Base-by-base conservation (phyloP, 2,329 filamentous ascomycete genomes). In the Claviceps cyperi region DNA sequence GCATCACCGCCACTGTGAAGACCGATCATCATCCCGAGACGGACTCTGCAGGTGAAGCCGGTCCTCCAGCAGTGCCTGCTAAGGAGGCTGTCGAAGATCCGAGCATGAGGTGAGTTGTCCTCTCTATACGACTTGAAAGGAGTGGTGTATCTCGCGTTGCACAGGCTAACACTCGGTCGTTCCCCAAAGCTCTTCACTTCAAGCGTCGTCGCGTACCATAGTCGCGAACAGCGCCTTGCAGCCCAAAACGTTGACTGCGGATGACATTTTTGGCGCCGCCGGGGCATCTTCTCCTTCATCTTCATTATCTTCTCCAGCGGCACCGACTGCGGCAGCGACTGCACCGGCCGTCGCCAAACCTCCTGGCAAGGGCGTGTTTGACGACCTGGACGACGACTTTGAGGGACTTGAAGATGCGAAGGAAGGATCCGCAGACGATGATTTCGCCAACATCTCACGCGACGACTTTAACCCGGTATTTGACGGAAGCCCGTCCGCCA, bases 381-480 rank as follows among this genome's bases (percentile, higher is more conserved):
- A 86, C 53, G 85, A 89, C 47, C 79, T 89, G 53, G 86, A 88
- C 47, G 78, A 83, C 55, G 86, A 88, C 41, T 92, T 92, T 57
- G 84, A 87, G 58, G 86, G 86, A 50, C 76, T 94, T 15, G 82
- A 87, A 52, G 87, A 94, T 60, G 87, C 87, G 43, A 87, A 88
- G 62, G 87, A 92, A 64, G 85, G 83, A 46, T 81, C 77, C 22
- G 81, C 77, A 1, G 86, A 90, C 52, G 86, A 91, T 52, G 86
- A 91, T 55, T 88, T 90, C 67, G 81, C 83, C 59, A 84, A 76
- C 59, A 76, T 89, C 54, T 84, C 81, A 47, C 77, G 80, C 43
- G 83, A 86, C 55, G 86, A 91, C 57, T 92, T 91, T 64, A 88
- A 90, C 61, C 77, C 84, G 0, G 80, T 86, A 17, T 92, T 92